Evolutionary conservation across 1,139 yeast species (phyloP).

Genomic region (Ogataea hybrid): DNA sequence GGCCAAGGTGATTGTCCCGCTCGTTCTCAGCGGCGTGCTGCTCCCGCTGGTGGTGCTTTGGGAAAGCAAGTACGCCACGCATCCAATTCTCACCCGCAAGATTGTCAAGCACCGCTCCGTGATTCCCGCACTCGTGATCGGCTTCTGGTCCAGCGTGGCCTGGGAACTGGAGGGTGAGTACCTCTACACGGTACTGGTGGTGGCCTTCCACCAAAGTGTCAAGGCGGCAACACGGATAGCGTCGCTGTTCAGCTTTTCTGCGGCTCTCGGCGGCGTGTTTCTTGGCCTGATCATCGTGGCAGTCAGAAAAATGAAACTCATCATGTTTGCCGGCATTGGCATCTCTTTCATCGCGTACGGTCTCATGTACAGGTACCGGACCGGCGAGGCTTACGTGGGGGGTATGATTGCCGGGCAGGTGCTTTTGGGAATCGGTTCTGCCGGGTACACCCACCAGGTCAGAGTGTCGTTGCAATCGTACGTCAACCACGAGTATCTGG

Average conservation of each 20-base stretch:
- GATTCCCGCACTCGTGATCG: constrained; percentile 58
- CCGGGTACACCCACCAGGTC: constrained; percentile 65
- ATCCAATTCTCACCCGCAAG: constrained; percentile 57
- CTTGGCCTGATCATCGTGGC: constrained; percentile 54
- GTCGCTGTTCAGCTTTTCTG: constrained; percentile 62
- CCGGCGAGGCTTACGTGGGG: constrained; percentile 40
- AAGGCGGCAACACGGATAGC: constrained; percentile 66
- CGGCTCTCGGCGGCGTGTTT: constrained; percentile 58
- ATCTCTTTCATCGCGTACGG: constrained; percentile 59
- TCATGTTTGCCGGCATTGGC: constrained; percentile 54
- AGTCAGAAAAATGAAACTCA: constrained; percentile 54
- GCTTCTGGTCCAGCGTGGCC: constrained; percentile 52
- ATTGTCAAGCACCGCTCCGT: constrained; percentile 66
- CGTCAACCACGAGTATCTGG: constrained; percentile 63
- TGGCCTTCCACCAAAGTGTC: constrained; percentile 56
- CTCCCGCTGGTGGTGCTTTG: constrained; percentile 53
- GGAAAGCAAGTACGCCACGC: constrained; percentile 50
- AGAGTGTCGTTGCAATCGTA: constrained; percentile 63
- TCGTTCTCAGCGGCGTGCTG: constrained; percentile 58
- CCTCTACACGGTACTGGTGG: constrained; percentile 60
- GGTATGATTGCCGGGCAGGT: constrained; percentile 69
- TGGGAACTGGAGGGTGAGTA: constrained; percentile 70
- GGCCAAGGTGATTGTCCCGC: constrained; percentile 60
- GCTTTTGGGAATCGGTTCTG: constrained; percentile 70
- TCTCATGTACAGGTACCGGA: constrained; percentile 53